These are phyloP conservation scores for Geotrichum cucujoidarum DNA, from an alignment of 1,139 yeast genomes.

Conservation along the genomic window DNA sequence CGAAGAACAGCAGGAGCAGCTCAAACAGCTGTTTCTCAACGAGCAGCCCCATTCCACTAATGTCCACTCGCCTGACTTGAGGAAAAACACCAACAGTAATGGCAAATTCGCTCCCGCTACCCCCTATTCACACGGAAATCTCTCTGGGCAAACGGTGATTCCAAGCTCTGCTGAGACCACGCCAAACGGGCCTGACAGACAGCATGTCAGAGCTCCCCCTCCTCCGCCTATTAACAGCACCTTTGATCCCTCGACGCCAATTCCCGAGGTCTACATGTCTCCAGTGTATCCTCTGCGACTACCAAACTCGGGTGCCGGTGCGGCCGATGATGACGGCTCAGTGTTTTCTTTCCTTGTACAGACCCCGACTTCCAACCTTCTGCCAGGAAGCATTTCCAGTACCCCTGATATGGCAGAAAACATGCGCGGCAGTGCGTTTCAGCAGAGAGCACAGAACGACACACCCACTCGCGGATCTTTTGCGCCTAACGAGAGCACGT, in stretches of 20 bases:
- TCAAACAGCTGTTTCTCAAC: slow-evolving; percentile 2
- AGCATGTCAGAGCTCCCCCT: background rate
- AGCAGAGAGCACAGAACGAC: background rate
- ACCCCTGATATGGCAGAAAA: background rate
- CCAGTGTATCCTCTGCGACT: background rate
- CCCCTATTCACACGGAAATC: slow-evolving; percentile 7
- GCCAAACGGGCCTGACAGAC: background rate
- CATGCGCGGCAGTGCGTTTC: background rate
- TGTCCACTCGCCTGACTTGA: background rate
- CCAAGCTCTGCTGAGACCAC: background rate
- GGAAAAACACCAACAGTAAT: no score
- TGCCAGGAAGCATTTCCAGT: background rate
- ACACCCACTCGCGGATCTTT: slow-evolving; percentile 6
- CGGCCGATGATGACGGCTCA: slow-evolving; percentile 15
- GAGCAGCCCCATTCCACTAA: background rate
- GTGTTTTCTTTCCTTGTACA: slow-evolving; percentile 13
- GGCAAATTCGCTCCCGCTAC: background rate
- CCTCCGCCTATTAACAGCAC: background rate
- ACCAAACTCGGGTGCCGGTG: background rate
- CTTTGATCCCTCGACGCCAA: background rate
- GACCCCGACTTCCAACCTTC: slow-evolving; percentile 10
- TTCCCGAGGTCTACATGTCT: background rate
- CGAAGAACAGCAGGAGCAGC: slow-evolving; percentile 12
- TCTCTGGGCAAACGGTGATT: slow-evolving; percentile 13
- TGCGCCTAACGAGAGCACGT: background rate